Evolutionary conservation across 2,329 filamentous ascomycete genomes (phyloP).

Genomic region (Rosellinia necatrix): DNA sequence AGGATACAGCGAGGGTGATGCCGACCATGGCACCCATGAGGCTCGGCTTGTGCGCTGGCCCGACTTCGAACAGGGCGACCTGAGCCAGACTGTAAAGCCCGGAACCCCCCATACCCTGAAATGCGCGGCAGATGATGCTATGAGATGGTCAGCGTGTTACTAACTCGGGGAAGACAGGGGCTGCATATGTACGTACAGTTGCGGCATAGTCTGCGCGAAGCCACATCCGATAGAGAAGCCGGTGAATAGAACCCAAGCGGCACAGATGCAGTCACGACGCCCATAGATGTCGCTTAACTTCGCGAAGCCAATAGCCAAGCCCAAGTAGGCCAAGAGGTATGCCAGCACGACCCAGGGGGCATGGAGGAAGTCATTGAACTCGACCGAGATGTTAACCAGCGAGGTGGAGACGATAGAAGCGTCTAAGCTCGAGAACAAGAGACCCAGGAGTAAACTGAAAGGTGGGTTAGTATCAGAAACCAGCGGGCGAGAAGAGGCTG

Average conservation of each 20-base stretch:
- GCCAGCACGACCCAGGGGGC: conserved; percentile 60
- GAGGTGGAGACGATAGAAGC: conserved; percentile 64
- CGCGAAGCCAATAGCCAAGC: conserved; percentile 62
- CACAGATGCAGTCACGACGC: conserved; percentile 53
- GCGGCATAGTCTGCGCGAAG: conserved; percentile 53
- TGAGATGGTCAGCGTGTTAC: background rate
- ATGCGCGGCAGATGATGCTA: conserved; percentile 62
- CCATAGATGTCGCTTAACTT: conserved; percentile 65
- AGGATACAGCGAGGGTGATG: conserved; percentile 60
- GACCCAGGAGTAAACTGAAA: conserved; percentile 53
- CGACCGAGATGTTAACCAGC: conserved; percentile 59
- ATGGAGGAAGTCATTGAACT: conserved; percentile 56
- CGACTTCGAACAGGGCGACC: conserved; percentile 61
- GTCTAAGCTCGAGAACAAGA: conserved; percentile 62
- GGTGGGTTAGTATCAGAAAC: background rate
- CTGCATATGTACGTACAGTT: conserved; percentile 48
- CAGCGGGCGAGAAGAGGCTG: background rate
- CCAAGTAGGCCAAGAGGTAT: conserved; percentile 62
- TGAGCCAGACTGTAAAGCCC: conserved; percentile 65
- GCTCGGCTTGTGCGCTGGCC: conserved; percentile 56
- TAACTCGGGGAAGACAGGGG: background rate
- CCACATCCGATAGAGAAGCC: conserved; percentile 60
- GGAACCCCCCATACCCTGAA: conserved; percentile 65
- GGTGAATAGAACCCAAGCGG: conserved; percentile 60
- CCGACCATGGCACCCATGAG: conserved; percentile 61